Evolutionary conservation across 768 basidiomycete species (phyloP).

Genomic region (Tricholomella constricta): DNA sequence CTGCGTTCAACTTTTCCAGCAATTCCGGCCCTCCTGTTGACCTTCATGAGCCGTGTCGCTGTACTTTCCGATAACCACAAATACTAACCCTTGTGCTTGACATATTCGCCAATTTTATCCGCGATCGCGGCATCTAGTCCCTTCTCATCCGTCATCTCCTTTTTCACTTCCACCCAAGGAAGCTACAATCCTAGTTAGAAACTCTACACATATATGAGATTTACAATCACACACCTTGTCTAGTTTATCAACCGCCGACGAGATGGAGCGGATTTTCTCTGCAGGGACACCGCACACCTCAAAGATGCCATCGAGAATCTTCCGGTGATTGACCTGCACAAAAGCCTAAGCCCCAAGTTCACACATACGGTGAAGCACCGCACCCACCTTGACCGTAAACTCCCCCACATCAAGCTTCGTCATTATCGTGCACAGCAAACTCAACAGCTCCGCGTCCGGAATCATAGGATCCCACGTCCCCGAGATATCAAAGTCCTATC

Average conservation of each 20-base stretch:
- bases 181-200: conserved; percentile 43
- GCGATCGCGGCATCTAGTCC: conserved; percentile 79
- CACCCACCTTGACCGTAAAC: conserved; percentile 83
- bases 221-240: conserved; percentile 70
- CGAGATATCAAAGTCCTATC: conserved; percentile 92
- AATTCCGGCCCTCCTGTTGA: conserved; percentile 83
- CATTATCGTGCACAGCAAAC: conserved; percentile 79
- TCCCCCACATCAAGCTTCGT: conserved; percentile 88
- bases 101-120: conserved; percentile 96
- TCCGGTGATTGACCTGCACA: conserved; percentile 89
- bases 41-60: too few species aligned
- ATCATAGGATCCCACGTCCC: conserved; percentile 97
- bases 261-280: conserved; percentile 90
- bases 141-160: conserved; percentile 97
- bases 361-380: background rate
- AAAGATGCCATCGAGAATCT: conserved; percentile 96
- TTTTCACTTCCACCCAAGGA: conserved; percentile 89
- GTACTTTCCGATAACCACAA: too few species aligned
- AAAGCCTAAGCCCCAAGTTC: background rate
- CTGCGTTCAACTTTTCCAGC: conserved; percentile 66
- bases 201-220: background rate
- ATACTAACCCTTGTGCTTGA: conserved; percentile 82
- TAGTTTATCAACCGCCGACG: conserved; percentile 96
- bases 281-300: conserved; percentile 92
- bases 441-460: conserved; percentile 90